A percentile compares a stretch with the other conserved stretches of the same genome.
Conservation (phyloP, 176 grass and related monocot species). For the barley (Hordeum vulgare) region DNA sequence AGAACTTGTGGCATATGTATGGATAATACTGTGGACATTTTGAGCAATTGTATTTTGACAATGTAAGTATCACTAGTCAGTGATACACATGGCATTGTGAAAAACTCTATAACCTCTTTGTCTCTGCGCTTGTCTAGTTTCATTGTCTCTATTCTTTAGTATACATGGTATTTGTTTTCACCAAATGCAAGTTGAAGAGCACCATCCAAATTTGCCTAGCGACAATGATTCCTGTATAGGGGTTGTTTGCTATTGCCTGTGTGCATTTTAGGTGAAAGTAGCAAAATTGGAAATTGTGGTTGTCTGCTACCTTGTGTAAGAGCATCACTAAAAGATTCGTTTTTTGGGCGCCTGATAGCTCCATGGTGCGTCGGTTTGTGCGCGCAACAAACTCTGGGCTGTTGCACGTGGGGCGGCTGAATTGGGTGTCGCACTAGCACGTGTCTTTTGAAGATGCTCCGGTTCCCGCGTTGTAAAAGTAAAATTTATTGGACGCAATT, state of each 20-base stretch:
- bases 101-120: neutral
- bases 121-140: neutral
- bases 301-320: neutral
- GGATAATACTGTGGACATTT: constrained; percentile 15
- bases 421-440: no score
- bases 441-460: no score
- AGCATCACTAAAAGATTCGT: no score
- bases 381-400: no score
- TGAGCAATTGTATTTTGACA: constrained; percentile 17
- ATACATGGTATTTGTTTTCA: neutral
- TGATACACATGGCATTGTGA: neutral
- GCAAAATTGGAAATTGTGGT: neutral
- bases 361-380: no score
- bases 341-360: no score
- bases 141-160: neutral
- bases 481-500: no score
- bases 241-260: neutral
- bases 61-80: constrained; percentile 4
- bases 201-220: neutral
- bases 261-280: neutral
- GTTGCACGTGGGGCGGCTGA: no score
- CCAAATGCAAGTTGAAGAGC: neutral
- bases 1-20: constrained; percentile 5
- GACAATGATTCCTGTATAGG: neutral
- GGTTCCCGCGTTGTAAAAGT: no score